Conservation (phyloP, 2,329 filamentous ascomycete species). For the Colletotrichum aenigma region DNA sequence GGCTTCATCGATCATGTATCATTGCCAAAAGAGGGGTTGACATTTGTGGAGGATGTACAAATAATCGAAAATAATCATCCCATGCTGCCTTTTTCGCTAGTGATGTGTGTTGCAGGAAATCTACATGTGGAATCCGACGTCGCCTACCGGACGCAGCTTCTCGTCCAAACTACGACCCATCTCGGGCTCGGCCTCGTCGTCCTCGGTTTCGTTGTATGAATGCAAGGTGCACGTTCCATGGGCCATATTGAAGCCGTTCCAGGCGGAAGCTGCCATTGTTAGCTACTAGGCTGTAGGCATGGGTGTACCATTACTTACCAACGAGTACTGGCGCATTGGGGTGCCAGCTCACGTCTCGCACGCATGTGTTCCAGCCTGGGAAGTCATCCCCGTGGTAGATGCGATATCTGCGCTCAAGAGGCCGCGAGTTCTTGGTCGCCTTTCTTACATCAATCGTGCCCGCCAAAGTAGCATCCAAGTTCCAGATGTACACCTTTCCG, state of each 20-base stretch:
- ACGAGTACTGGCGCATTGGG: conserved; percentile 81
- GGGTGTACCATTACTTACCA: conserved; percentile 44
- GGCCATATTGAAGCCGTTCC: conserved; percentile 78
- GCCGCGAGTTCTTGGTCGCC: conserved; percentile 69
- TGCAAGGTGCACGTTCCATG: conserved; percentile 80
- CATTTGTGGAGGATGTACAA: conserved; percentile 16
- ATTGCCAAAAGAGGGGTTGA: conserved; percentile 20
- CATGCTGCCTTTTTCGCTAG: background rate
- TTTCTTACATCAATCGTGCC: conserved; percentile 77
- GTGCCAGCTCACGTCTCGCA: conserved; percentile 91
- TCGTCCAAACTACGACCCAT: conserved; percentile 67
- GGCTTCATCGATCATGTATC: conserved; percentile 19
- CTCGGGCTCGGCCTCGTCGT: conserved; percentile 66
- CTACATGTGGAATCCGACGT: background rate
- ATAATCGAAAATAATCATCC: conserved; percentile 19
- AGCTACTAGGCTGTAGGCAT: background rate
- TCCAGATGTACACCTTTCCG: conserved; percentile 90
- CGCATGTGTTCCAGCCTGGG: conserved; percentile 74
- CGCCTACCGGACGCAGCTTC: conserved; percentile 48
- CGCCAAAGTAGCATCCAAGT: conserved; percentile 86
- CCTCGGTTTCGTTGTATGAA: conserved; percentile 72
- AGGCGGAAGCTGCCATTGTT: conserved; percentile 68
- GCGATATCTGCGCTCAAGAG: conserved; percentile 57
- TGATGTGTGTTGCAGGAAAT: background rate
- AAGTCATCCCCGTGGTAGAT: conserved; percentile 62